Percentiles rank a stretch among this genome's conserved stretches.
Conservation (phyloP, 208 protist genomes). For the Angomonas deanei region DNA sequence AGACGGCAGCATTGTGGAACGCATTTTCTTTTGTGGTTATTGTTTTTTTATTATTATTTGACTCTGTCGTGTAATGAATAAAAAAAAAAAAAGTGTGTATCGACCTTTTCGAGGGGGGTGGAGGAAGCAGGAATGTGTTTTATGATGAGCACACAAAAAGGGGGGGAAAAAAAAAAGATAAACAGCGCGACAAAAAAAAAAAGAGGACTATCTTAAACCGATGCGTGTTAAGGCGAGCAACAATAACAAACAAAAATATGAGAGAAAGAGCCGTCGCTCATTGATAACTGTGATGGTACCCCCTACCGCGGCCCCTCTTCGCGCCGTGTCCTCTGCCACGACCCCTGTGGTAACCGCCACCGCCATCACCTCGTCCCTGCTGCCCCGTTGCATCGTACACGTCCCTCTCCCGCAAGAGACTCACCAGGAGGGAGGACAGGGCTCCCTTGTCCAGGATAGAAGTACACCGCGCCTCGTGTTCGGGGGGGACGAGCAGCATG, state of each 20-base stretch:
- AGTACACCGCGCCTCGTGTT: neutral
- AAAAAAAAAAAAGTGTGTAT: neutral
- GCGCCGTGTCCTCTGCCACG: neutral
- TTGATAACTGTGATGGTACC: too few species aligned
- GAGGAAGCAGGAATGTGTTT: neutral
- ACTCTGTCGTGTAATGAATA: neutral
- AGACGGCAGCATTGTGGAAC: neutral
- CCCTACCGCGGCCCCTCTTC: neutral
- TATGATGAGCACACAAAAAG: neutral
- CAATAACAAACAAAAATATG: too few species aligned
- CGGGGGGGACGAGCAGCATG: neutral
- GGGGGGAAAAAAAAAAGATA: constrained; percentile 1
- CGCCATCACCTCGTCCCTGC: neutral
- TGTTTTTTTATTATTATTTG: neutral
- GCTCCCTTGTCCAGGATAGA: neutral
- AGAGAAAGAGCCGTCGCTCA: too few species aligned
- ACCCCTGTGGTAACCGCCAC: neutral
- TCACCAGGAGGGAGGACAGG: neutral
- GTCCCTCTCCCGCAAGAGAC: neutral
- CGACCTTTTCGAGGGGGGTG: too few species aligned
- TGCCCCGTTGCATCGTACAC: neutral
- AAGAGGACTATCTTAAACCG: too few species aligned
- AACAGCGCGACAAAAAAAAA: too few species aligned
- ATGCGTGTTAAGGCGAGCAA: too few species aligned
- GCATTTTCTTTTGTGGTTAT: neutral